phyloP scores from a whole-genome alignment of 2,329 filamentous ascomycete species.

The Colletotrichum lini region DNA sequence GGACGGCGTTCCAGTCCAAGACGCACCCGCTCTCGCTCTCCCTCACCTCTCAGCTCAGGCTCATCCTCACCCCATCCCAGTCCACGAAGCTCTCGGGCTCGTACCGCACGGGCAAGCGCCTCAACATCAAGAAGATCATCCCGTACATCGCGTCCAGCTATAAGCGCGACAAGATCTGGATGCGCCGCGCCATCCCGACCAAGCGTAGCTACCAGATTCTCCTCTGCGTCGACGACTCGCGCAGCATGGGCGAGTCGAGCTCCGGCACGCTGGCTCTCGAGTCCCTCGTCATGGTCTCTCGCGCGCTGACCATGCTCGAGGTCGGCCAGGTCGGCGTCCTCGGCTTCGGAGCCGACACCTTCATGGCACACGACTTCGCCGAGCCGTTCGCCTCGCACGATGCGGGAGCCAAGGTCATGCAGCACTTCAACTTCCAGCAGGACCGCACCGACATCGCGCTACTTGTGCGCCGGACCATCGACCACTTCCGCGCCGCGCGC shows the following conservation, averaged over 20 bases:
- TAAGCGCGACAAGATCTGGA: slow-evolving; percentile 99
- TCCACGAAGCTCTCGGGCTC: slow-evolving; percentile 97
- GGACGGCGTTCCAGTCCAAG: slow-evolving; percentile 86
- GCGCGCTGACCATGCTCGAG: slow-evolving; percentile 91
- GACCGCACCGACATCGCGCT: slow-evolving; percentile 87
- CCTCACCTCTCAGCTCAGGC: slow-evolving; percentile 92
- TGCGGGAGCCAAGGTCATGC: slow-evolving; percentile 86
- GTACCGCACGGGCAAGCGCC: slow-evolving; percentile 96
- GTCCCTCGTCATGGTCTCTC: slow-evolving; percentile 91
- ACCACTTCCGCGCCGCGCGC: slow-evolving; percentile 84
- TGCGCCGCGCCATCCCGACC: slow-evolving; percentile 90
- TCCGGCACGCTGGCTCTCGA: slow-evolving; percentile 89
- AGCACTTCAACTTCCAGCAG: slow-evolving; percentile 88
- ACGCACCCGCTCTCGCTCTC: slow-evolving; percentile 91
- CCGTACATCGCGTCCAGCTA: slow-evolving; percentile 98
- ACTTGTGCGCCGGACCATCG: slow-evolving; percentile 83
- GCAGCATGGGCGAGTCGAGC: slow-evolving; percentile 88
- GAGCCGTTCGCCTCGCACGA: slow-evolving; percentile 83
- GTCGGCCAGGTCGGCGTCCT: slow-evolving; percentile 93
- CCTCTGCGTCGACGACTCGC: slow-evolving; percentile 95
- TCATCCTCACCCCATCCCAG: slow-evolving; percentile 94
- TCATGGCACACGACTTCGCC: slow-evolving; percentile 88
- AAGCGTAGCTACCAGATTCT: slow-evolving; percentile 98
- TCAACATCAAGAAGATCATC: slow-evolving; percentile 99
- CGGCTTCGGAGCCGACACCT: slow-evolving; percentile 87